These are phyloP conservation scores for Epichloe amarillans DNA, from an alignment of 2,329 filamentous ascomycete species.

Conservation along the genomic window DNA sequence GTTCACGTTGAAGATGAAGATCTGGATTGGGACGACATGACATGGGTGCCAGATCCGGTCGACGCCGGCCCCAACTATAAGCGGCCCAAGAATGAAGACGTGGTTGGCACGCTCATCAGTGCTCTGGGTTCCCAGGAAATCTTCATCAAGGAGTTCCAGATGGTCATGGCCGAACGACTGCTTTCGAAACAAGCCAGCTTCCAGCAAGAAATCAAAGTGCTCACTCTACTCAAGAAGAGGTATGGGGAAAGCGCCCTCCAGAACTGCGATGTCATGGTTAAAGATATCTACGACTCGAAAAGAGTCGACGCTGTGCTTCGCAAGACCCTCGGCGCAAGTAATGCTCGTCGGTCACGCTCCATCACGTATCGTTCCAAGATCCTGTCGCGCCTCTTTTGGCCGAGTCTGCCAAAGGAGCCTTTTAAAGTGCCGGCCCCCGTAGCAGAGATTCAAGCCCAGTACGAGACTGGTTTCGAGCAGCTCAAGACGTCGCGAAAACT, in stretches of 20 bases:
- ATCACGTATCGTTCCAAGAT: slow-evolving; percentile 63
- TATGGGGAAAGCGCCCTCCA: slow-evolving; percentile 80
- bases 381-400: slow-evolving; percentile 89
- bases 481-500: slow-evolving; percentile 78
- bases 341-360: slow-evolving; percentile 7
- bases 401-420: slow-evolving; percentile 56
- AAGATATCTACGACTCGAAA: slow-evolving; percentile 75
- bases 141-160: slow-evolving; percentile 90
- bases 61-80: slow-evolving; percentile 90
- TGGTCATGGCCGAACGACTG: slow-evolving; percentile 74
- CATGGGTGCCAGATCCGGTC: slow-evolving; percentile 83
- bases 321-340: slow-evolving; percentile 19
- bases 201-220: slow-evolving; percentile 66
- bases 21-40: slow-evolving; percentile 82
- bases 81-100: slow-evolving; percentile 75
- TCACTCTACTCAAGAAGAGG: slow-evolving; percentile 76
- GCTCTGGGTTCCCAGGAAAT: slow-evolving; percentile 80
- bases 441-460: slow-evolving; percentile 49
- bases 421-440: slow-evolving; percentile 52
- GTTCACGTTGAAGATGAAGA: slow-evolving; percentile 50
- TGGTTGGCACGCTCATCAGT: slow-evolving; percentile 80
- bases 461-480: slow-evolving; percentile 62
- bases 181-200: slow-evolving; percentile 54
- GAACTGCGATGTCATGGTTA: slow-evolving; percentile 94
- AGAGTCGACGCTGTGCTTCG: slow-evolving; percentile 58